A percentile compares a stretch with the other conserved stretches of the same genome.
These are phyloP conservation scores for Trypanosoma congolense DNA, from an alignment of 208 protist species.

Conservation along the genomic window DNA sequence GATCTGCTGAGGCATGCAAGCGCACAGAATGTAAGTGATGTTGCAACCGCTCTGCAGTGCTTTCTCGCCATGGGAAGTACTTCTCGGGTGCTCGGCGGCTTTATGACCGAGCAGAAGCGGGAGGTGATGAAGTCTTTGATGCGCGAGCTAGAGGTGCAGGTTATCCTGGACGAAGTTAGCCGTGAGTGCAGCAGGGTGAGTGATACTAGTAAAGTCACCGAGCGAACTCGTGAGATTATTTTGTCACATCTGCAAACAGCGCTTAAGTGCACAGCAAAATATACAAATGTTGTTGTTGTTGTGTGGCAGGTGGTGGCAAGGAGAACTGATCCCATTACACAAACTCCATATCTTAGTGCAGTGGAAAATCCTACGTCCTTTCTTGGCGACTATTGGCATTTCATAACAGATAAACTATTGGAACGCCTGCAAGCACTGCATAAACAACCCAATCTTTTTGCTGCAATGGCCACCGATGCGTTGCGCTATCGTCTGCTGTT, in stretches of 20 bases:
- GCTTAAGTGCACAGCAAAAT: constrained; percentile 44
- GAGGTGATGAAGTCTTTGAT: constrained; percentile 60
- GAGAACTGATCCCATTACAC: constrained; percentile 34
- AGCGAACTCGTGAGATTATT: constrained; percentile 28
- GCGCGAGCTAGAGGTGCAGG: constrained; percentile 53
- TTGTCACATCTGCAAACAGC: constrained; percentile 49
- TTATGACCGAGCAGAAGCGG: constrained; percentile 73
- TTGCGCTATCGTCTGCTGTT: constrained; percentile 50
- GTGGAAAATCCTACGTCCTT: constrained; percentile 55
- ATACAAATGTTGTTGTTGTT: constrained; percentile 53
- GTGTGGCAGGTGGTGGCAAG: constrained; percentile 65
- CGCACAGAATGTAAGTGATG: constrained; percentile 16
- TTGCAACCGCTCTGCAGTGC: constrained; percentile 61
- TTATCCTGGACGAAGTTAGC: constrained; percentile 39
- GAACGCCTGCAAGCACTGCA: constrained; percentile 52
- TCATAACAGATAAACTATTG: constrained; percentile 51
- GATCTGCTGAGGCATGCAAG: constrained; percentile 33
- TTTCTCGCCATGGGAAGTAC: constrained; percentile 47
- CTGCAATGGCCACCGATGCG: constrained; percentile 37
- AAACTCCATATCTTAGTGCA: constrained; percentile 30
- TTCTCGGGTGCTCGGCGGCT: constrained; percentile 36
- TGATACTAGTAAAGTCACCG: constrained; percentile 18
- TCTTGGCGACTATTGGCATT: constrained; percentile 64
- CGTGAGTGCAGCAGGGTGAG: constrained; percentile 2
- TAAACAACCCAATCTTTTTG: constrained; percentile 41